Percentiles rank a stretch among this genome's conserved stretches.
Conservation (phyloP, 2,329 filamentous ascomycete species). For the Fusarium gaditjirri region DNA sequence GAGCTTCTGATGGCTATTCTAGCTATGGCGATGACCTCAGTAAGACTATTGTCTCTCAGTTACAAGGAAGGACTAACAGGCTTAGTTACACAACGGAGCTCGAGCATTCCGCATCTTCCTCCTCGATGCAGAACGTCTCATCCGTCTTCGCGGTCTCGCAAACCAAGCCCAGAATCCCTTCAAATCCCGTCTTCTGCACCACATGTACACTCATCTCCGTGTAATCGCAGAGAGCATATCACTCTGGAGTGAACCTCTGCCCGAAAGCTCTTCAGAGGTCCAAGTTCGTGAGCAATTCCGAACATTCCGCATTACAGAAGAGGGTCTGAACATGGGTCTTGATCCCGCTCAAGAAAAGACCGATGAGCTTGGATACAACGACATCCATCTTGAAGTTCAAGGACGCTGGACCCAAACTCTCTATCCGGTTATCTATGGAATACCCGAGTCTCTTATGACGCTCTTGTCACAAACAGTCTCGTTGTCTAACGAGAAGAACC, state of each 20-base stretch:
- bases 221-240: constrained; percentile 57
- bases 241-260: constrained; percentile 2
- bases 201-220: constrained; percentile 58
- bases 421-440: constrained; percentile 57
- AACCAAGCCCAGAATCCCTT: constrained; percentile 50
- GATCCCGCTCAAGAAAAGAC: constrained; percentile 44
- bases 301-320: constrained; percentile 46
- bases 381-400: constrained; percentile 55
- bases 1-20: constrained; percentile 57
- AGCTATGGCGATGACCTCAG: constrained; percentile 40
- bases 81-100: constrained; percentile 29
- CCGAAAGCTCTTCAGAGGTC: not conserved
- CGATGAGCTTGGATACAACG: constrained; percentile 54
- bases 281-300: constrained; percentile 20
- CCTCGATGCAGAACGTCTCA: constrained; percentile 57
- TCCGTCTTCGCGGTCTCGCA: constrained; percentile 50
- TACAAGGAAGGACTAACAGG: too few relatives aligned
- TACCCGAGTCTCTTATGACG: constrained; percentile 55
- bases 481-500: constrained; percentile 55
- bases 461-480: constrained; percentile 55
- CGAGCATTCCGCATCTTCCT: constrained; percentile 42
- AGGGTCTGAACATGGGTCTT: constrained; percentile 45
- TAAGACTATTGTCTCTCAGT: too few relatives aligned
- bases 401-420: constrained; percentile 54
- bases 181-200: constrained; percentile 56